A percentile compares a stretch with the other conserved stretches of the same genome.
Conservation (phyloP, 192 early-diverging fungal genomes). For the Mortierella alpina region DNA sequence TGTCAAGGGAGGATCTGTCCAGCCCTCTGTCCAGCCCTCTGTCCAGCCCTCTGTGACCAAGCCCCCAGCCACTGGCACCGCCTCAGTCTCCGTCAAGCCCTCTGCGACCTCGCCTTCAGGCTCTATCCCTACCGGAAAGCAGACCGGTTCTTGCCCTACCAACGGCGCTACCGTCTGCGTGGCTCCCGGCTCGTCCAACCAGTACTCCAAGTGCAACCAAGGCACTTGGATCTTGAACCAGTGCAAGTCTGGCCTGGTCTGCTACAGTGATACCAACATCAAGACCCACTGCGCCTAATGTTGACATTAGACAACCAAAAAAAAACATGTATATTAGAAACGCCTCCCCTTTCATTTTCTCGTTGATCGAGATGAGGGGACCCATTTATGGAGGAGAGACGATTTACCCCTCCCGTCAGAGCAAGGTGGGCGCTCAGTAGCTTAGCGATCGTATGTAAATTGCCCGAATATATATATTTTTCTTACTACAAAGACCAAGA, state of each 20-base stretch:
- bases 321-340: too few relatives aligned
- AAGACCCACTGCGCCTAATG: constrained; percentile 41
- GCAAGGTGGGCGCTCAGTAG: too few relatives aligned
- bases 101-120: constrained; percentile 21
- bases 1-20: constrained; percentile 18
- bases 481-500: too few relatives aligned
- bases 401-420: too few relatives aligned
- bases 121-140: constrained; percentile 28
- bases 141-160: constrained; percentile 21
- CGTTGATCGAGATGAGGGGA: too few relatives aligned
- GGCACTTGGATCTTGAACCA: constrained; percentile 45
- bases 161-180: constrained; percentile 36
- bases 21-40: neutral
- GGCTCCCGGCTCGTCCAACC: constrained; percentile 15
- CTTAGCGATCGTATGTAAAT: too few relatives aligned
- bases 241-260: constrained; percentile 39
- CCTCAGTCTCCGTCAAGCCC: neutral
- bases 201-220: constrained; percentile 45
- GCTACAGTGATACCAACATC: constrained; percentile 33
- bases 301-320: too few relatives aligned
- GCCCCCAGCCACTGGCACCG: constrained; percentile 11
- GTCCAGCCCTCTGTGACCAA: neutral
- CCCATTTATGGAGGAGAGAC: too few relatives aligned
- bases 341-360: too few relatives aligned
- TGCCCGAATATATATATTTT: too few relatives aligned